Percentiles rank a stretch among this genome's conserved stretches.
These are phyloP conservation scores for Hymenoscyphus salicellus DNA, from an alignment of 2,329 filamentous ascomycete species.

Conservation along the genomic window DNA sequence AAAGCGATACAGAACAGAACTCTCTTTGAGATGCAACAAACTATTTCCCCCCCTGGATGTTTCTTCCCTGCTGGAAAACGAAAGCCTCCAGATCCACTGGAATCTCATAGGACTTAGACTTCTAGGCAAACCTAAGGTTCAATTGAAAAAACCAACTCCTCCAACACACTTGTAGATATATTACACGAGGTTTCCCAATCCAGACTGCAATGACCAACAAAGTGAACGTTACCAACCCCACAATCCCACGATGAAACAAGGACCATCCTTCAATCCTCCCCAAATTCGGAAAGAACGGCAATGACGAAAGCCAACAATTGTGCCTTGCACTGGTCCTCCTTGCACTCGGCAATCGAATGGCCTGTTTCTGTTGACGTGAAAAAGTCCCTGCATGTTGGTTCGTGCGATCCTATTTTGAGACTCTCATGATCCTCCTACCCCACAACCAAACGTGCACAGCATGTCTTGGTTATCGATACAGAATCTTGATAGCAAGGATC, in stretches of 20 bases:
- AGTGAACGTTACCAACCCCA: background rate
- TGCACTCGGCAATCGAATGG: background rate
- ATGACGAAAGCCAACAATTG: background rate
- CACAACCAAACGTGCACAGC: background rate
- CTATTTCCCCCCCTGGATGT: no score
- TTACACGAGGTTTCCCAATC: background rate
- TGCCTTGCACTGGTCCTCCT: constrained; percentile 3
- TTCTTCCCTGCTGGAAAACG: no score
- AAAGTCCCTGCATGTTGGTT: background rate
- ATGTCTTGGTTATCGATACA: background rate
- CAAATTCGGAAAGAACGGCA: background rate
- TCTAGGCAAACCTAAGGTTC: no score
- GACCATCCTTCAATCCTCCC: background rate
- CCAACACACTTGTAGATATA: no score
- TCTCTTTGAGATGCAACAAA: no score
- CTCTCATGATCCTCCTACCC: background rate
- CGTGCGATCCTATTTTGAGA: background rate
- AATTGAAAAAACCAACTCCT: no score
- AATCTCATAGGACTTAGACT: no score
- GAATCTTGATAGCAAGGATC: background rate
- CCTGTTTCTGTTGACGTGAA: background rate
- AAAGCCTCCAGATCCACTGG: no score
- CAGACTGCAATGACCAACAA: background rate
- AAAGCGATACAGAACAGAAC: no score
- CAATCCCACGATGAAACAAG: background rate